Percentiles rank a stretch among this genome's conserved stretches.
phyloP scores from a whole-genome alignment of 768 basidiomycete species.

The Termitomyces sp. region DNA sequence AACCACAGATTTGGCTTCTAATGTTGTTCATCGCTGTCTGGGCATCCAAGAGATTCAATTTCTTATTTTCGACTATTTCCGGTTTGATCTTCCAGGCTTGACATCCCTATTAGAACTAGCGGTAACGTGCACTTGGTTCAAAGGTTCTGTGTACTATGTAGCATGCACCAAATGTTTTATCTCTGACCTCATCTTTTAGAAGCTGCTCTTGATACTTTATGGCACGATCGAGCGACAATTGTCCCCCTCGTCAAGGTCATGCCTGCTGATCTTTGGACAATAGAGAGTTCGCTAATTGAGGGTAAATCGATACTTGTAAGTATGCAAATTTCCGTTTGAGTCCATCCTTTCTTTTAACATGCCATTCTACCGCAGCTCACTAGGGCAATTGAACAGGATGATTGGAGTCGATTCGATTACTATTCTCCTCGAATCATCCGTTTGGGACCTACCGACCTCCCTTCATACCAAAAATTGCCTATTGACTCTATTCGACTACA shows the following conservation, averaged over 20 bases:
- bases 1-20: not conserved
- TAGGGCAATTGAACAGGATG: not conserved
- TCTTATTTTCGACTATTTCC: not conserved
- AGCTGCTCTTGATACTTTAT: not conserved
- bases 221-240: not conserved
- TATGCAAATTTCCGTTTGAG: no score
- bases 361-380: not conserved
- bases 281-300: not conserved
- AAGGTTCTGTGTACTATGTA: not conserved
- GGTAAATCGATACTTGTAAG: not conserved
- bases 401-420: not conserved
- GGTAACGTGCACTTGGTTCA: not conserved
- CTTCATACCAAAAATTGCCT: not conserved
- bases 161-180: not conserved
- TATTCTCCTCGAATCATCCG: not conserved
- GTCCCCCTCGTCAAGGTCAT: not conserved
- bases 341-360: no score
- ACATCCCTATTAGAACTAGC: not conserved
- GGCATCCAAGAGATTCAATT: not conserved
- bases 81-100: not conserved
- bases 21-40: not conserved
- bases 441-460: not conserved
- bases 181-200: not conserved
- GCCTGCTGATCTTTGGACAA: not conserved
- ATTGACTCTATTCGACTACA: not conserved